Evolutionary conservation across 345 rosid genomes (phyloP), one percentile per base, ranked within the genome.

Genomic region (Acer campestre): DNA sequence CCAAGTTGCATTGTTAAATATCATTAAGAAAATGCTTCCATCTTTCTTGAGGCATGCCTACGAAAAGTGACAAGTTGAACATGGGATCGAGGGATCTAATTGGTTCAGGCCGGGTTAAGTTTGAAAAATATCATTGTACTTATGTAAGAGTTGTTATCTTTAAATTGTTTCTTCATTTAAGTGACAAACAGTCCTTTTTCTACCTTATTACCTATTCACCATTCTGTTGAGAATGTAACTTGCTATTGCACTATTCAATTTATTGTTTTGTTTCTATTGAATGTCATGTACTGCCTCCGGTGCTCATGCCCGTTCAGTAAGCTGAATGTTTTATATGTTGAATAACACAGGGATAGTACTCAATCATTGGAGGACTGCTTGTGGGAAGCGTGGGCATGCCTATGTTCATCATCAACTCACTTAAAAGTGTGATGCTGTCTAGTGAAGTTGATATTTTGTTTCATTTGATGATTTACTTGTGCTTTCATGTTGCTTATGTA

Each of bases 301-400:
- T 61, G 22, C 46, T 65, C 48, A 67, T 40, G 18, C 63, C 51
- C 56, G 42, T 68, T 80, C 22, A 55, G 76, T 80, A 42, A 81
- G 70, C 22, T 62, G 51, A 35, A 38, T 58, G 13, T 56, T 25
- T 75, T 20, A 29, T 80, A 58, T 62, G 31, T 76, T 82, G 61
- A 66, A 73, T 80, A 77, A 71, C 77, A 73, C 86, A 92, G 99
- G 90, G 86, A 83, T 56, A 85, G 80, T 63, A 77, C 80, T 70
- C 91, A 84, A 35, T 80, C 94, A 49, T 88, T 95, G 70, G 97
- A 95, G 85, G 97, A 93, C 74, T 95, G 99, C 85, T 82, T 95
- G 61, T 93, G 99, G 98, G 98, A 95, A 85, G 98, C 98, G 67
- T 95, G 98, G 99, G 94, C 99, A 66, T 95, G 98, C 81, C 86